A percentile compares a stretch with the other conserved stretches of the same genome.
These are phyloP conservation scores for Pleurotus tuoliensis DNA, from an alignment of 768 basidiomycete genomes.

Conservation along the genomic window DNA sequence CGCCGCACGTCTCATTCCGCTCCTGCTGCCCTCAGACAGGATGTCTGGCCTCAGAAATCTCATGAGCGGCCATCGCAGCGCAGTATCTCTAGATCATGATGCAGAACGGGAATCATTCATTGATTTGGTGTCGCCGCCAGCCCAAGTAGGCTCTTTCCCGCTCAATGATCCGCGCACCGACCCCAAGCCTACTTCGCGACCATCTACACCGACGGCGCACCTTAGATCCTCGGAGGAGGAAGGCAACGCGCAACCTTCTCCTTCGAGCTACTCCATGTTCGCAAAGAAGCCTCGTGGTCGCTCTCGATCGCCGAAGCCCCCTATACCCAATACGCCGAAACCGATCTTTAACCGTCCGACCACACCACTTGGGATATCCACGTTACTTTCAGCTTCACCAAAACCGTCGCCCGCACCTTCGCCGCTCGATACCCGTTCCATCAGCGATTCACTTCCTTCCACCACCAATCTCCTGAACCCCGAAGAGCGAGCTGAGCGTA, in stretches of 20 bases:
- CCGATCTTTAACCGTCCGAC: conserved; percentile 37
- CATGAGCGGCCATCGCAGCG: conserved; percentile 5
- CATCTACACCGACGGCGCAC: conserved; percentile 10
- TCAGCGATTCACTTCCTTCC: conserved; percentile 38
- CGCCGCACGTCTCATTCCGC: conserved; percentile 18
- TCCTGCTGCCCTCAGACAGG: conserved; percentile 16
- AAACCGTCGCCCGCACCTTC: background rate
- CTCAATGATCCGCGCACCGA: background rate
- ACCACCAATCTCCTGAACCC: conserved; percentile 66
- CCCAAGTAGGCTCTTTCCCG: background rate
- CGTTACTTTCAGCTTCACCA: conserved; percentile 9
- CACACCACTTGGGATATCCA: conserved; percentile 15
- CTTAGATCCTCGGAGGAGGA: background rate
- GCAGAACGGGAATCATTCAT: conserved; percentile 35
- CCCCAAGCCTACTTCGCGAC: background rate
- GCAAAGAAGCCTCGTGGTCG: conserved; percentile 17
- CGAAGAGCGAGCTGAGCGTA: conserved; percentile 65
- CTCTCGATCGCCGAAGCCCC: conserved; percentile 35
- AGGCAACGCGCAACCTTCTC: conserved; percentile 11
- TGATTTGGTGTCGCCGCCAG: conserved; percentile 34
- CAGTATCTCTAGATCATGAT: background rate
- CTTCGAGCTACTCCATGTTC: conserved; percentile 12
- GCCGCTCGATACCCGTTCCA: conserved; percentile 4
- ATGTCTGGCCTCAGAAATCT: conserved; percentile 21
- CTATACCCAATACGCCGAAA: conserved; percentile 43